These are phyloP conservation scores for Keithomyces neogunnii DNA, from an alignment of 2,329 filamentous ascomycete genomes.

Conservation along the genomic window DNA sequence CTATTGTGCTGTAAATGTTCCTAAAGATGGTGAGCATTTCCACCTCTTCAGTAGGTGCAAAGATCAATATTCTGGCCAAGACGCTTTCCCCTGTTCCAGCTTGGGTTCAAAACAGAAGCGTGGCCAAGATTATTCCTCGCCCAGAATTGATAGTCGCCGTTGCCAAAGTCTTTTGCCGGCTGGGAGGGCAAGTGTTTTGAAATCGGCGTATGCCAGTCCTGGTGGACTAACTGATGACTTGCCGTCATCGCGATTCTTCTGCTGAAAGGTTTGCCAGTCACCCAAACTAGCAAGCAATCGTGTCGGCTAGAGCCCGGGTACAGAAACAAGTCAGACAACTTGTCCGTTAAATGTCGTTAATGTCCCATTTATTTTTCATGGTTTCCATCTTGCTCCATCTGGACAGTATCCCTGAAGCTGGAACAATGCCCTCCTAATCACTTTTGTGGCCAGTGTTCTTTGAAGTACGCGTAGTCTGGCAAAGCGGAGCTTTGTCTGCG, in stretches of 20 bases:
- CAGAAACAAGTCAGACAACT: background rate
- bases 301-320: background rate
- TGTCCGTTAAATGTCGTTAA: constrained; percentile 15
- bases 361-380: constrained; percentile 12
- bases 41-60: constrained; percentile 6
- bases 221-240: constrained; percentile 12
- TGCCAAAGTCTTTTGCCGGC: constrained; percentile 10
- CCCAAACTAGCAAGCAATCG: background rate
- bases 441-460: constrained; percentile 16
- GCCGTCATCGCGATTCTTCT: constrained; percentile 12
- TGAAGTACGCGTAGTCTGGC: constrained; percentile 13
- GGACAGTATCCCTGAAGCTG: constrained; percentile 10
- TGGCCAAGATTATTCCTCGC: constrained; percentile 10
- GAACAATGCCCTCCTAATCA: constrained; percentile 15
- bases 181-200: constrained; percentile 12
- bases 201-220: constrained; percentile 11
- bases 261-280: constrained; percentile 9
- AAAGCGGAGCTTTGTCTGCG: too few species aligned
- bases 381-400: constrained; percentile 11
- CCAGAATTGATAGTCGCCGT: constrained; percentile 13
- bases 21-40: too few species aligned
- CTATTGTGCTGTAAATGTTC: too few species aligned
- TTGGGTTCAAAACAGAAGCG: constrained; percentile 8
- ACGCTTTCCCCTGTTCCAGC: constrained; percentile 11
- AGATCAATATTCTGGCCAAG: constrained; percentile 10